These are phyloP conservation scores for Jamesozyma gamospora DNA, from an alignment of 805 yeast genomes.

Conservation along the genomic window DNA sequence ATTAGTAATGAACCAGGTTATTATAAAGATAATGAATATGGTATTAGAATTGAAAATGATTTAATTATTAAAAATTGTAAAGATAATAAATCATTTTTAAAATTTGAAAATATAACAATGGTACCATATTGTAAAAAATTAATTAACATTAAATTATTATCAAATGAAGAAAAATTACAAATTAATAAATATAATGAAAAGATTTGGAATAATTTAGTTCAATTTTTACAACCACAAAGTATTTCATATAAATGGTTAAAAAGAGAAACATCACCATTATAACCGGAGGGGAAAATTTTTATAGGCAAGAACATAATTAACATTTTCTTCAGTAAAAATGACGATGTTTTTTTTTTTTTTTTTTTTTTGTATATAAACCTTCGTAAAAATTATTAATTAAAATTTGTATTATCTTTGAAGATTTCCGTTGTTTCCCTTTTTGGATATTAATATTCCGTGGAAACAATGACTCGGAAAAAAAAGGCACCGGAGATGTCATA, in stretches of 20 bases:
- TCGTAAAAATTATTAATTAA: too few relatives aligned
- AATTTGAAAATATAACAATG: constrained; percentile 74
- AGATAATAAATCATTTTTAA: constrained; percentile 48
- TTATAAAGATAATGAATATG: constrained; percentile 82
- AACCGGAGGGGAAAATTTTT: not conserved
- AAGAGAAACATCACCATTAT: constrained; percentile 37
- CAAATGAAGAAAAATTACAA: constrained; percentile 53
- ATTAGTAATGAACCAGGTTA: constrained; percentile 92
- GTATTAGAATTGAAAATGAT: constrained; percentile 84
- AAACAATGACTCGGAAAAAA: too few relatives aligned
- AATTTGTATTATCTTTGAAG: too few relatives aligned
- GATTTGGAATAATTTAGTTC: constrained; percentile 45
- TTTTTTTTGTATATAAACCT: too few relatives aligned
- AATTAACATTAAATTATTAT: constrained; percentile 51
- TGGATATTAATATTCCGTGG: too few relatives aligned
- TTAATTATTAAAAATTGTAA: constrained; percentile 42
- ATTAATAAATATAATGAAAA: constrained; percentile 55
- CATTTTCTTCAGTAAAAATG: too few relatives aligned
- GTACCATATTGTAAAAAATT: constrained; percentile 76
- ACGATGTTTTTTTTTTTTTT: too few relatives aligned
- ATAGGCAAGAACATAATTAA: too few relatives aligned
- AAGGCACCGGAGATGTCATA: too few relatives aligned
- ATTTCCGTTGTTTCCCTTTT: too few relatives aligned
- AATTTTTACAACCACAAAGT: constrained; percentile 45
- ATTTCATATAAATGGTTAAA: constrained; percentile 61